Percentiles rank a stretch among this genome's conserved stretches.
Evolutionary conservation across 148 eudicot genomes (phyloP).

Genomic region (Vaccinium macrocarpon): DNA sequence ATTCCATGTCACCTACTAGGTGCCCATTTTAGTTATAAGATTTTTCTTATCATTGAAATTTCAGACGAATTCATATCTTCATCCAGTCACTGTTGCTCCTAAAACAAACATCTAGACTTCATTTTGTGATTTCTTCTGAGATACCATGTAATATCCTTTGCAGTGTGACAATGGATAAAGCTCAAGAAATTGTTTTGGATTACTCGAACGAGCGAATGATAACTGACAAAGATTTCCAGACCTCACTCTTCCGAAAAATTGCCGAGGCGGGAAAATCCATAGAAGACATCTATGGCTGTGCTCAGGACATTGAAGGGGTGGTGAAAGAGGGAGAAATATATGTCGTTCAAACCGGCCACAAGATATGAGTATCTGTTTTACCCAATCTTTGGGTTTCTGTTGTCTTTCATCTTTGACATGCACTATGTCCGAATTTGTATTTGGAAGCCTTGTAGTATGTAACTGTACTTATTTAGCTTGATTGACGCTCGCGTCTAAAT

Average conservation of each 20-base stretch:
- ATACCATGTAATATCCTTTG: background rate
- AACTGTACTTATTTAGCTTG: background rate
- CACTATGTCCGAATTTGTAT: background rate
- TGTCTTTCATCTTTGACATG: background rate
- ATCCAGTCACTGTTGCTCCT: background rate
- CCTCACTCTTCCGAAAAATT: background rate
- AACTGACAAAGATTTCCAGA: slow-evolving; percentile 7
- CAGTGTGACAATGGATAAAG: slow-evolving; percentile 3
- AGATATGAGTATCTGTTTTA: background rate
- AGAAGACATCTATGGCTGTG: slow-evolving; percentile 5
- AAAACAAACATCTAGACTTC: background rate
- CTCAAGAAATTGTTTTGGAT: background rate
- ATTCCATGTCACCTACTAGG: background rate
- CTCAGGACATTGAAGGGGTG: slow-evolving; percentile 12
- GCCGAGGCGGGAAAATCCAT: background rate
- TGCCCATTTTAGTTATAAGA: background rate
- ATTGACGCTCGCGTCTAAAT: background rate
- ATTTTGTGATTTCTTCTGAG: background rate
- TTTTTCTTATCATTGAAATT: background rate
- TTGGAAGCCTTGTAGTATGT: background rate
- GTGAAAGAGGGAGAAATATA: slow-evolving; percentile 1
- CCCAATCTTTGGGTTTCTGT: background rate
- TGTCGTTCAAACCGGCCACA: slow-evolving; percentile 5
- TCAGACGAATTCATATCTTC: background rate
- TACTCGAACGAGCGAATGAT: background rate